Percentiles rank a stretch among this genome's conserved stretches.
Evolutionary conservation across 2,329 filamentous ascomycete genomes (phyloP).

Genomic region (Fusarium pininemorale): DNA sequence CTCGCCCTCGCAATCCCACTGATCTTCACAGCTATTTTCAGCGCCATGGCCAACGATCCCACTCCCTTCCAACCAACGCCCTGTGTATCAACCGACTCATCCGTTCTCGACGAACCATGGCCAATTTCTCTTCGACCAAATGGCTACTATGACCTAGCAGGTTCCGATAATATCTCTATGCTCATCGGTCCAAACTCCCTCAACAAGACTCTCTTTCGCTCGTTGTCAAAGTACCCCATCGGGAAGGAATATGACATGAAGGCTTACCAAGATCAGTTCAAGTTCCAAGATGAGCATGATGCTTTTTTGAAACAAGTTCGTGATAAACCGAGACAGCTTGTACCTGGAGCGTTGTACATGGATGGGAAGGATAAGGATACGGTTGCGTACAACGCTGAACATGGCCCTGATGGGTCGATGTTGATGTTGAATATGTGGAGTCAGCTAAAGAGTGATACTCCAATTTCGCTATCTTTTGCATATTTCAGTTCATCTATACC

Average conservation of each 20-base stretch:
- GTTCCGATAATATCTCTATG: background rate
- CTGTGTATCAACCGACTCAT: background rate
- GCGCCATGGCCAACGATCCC: background rate
- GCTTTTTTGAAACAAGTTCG: background rate
- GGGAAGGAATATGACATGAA: background rate
- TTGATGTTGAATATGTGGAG: conserved; percentile 3
- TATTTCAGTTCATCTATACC: background rate
- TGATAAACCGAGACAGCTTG: background rate
- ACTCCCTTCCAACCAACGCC: background rate
- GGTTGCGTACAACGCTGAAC: background rate
- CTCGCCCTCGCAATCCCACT: background rate
- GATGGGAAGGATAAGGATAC: background rate
- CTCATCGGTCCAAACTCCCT: background rate
- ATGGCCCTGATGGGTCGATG: background rate
- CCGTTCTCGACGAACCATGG: background rate
- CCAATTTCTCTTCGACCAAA: background rate
- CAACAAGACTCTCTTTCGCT: background rate
- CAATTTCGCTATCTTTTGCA: background rate
- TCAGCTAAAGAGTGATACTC: background rate
- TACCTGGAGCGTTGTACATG: background rate
- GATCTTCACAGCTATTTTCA: background rate
- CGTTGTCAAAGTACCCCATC: background rate
- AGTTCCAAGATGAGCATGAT: background rate
- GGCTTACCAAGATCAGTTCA: background rate
- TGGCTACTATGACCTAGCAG: background rate